Evolutionary conservation across 495 filamentous ascomycete genomes (phyloP), one percentile per base, ranked within the genome.

Genomic region (Glonium stellatum): DNA sequence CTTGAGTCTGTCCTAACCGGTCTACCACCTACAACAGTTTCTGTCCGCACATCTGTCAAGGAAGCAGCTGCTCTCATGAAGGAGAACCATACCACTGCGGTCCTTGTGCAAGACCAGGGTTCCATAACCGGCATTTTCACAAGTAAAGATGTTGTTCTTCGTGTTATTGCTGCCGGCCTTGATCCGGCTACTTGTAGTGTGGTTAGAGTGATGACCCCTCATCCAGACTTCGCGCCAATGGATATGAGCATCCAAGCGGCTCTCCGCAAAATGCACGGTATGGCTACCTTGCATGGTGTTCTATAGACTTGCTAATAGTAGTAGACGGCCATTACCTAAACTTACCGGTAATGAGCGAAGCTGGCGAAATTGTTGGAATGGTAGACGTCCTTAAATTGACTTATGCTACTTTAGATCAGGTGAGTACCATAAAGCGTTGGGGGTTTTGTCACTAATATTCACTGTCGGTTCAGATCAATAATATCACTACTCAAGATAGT

Each of bases 221-320:
- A 98, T 71, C 93, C 93, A 9, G 93, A 98, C 68, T 98, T 98
- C 79, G 93, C 93, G 56, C 93, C 93, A 12, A 87, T 92, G 77
- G 92, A 97, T 74, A 97, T 97, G 95, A 97, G 83, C 73, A 98
- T 98, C 68, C 93, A 98, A 74, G 89, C 92, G 58, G 93, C 93
- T 69, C 82, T 98, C 46, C 85, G 93, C 59, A 98, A 97, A 79
- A 98, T 98, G 93, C 93, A 98, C 75, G 91, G 90, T 95, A 70
- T 77, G 88, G 39, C 36, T 46, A 12, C 4, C 9, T 2, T 42
- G 54, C 13, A 44, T 8, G 18, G 5, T 52, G n/a, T 31, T 21
- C 27, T 13, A 27, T 15, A 61, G 23, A 4, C 11, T 13, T 41
- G 34, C 57, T 62, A 55, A 64, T 44, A 39, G 61, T 2, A 46